Conservation (phyloP, 2,329 filamentous ascomycete species). For the Colletotrichum australisinense region DNA sequence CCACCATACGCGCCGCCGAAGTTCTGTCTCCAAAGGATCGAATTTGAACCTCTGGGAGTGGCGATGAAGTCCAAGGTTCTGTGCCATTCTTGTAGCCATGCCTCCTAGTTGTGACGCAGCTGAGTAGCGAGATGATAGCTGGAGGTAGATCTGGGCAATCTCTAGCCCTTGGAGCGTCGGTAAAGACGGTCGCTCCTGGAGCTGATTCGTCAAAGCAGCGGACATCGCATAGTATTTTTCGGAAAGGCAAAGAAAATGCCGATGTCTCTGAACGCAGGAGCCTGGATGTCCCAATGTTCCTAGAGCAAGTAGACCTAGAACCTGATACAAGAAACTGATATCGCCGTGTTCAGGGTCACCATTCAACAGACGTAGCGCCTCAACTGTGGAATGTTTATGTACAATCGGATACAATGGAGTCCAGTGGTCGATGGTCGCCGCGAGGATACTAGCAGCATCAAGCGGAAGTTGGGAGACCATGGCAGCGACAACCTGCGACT, state of each 20-base stretch:
- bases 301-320: conserved; percentile 37
- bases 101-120: conserved; percentile 39
- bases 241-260: conserved; percentile 39
- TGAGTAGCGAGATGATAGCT: conserved; percentile 38
- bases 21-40: conserved; percentile 41
- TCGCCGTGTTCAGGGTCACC: conserved; percentile 9
- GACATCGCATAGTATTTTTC: conserved; percentile 38
- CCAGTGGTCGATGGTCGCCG: conserved; percentile 35
- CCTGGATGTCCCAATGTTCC: conserved; percentile 36
- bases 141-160: conserved; percentile 40
- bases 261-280: conserved; percentile 28
- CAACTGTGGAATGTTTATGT: conserved; percentile 37
- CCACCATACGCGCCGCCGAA: conserved; percentile 41
- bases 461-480: conserved; percentile 35
- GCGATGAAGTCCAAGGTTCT: conserved; percentile 40
- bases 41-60: conserved; percentile 43
- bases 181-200: conserved; percentile 36
- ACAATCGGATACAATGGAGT: conserved; percentile 37
- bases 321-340: conserved; percentile 35
- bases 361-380: conserved; percentile 9
- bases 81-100: conserved; percentile 40
- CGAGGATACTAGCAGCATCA: conserved; percentile 34
- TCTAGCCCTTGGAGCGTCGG: conserved; percentile 39
- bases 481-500: neutral
- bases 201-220: conserved; percentile 32